Conservation (phyloP, 139 green algal genomes). For the Chlorella sp. region DNA sequence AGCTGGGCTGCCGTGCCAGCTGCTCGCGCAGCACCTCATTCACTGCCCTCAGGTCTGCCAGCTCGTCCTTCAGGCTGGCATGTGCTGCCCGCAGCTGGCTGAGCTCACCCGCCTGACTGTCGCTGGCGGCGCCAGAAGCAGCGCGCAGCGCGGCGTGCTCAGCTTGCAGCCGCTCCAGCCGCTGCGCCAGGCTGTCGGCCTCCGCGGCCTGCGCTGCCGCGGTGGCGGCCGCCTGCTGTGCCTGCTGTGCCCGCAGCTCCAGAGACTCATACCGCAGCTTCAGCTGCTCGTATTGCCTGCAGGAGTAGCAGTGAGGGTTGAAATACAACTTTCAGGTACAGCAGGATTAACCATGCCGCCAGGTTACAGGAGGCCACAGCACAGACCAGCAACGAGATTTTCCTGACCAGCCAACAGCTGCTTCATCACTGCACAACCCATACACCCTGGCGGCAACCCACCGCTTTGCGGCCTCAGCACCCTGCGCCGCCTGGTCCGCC, state of each 20-base stretch:
- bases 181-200: not conserved
- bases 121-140: not conserved
- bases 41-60: conserved; percentile 25
- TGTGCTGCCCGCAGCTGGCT: conserved; percentile 17
- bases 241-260: conserved; percentile 34
- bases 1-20: not conserved
- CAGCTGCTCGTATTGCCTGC: conserved; percentile 40
- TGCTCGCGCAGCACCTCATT: conserved; percentile 24
- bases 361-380: too few relatives aligned
- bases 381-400: too few relatives aligned
- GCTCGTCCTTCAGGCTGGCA: conserved; percentile 37
- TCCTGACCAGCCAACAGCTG: not conserved
- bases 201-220: not conserved
- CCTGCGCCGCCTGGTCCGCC: conserved; percentile 9
- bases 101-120: conserved; percentile 44
- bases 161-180: conserved; percentile 21
- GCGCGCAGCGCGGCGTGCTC: conserved; percentile 33
- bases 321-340: not conserved
- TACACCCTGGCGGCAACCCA: not conserved
- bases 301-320: not conserved
- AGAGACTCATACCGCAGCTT: conserved; percentile 50
- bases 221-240: conserved; percentile 1
- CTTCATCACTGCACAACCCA: not conserved
- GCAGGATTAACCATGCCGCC: not conserved
- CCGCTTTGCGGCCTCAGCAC: conserved; percentile 35